Evolutionary conservation across 1,284 basidiomycete genomes (phyloP), one percentile per base, ranked within the genome.

Genomic region (Sphaerobolus stellatus): DNA sequence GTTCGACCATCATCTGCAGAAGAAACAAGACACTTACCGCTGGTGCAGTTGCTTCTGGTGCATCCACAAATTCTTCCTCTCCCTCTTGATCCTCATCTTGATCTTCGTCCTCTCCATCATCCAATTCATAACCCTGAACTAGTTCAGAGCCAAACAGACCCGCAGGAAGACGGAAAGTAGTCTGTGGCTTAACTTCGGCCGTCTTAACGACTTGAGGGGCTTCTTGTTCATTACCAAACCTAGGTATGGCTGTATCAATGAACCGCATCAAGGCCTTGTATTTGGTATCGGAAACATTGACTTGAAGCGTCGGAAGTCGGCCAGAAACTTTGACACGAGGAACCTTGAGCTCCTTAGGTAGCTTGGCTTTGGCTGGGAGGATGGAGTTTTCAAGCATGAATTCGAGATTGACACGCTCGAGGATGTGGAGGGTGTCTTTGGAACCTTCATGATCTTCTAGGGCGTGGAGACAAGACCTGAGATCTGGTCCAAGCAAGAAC

Each of bases 281-380:
- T 72, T 99, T 99, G 22, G 81, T 80, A 63, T 99, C 97, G 5
- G 97, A 99, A 59, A 99, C 81, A 71, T 99, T 99, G 68, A 98
- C 80, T 64, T 92, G 88, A 5, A 99, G 78, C 41, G 83, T 84
- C 1, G 97, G 96, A 53, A 99, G 74, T 58, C 89, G 90, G 9
- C 96, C 97, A 1, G 92, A 86, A 52, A 99, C 80, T 72, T 97
- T 99, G 81, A 98, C 90, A 41, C 90, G 83, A n/a, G 53, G 53
- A 31, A 54, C 40, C 30, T 43, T 48, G 5, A 54, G 28, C 29
- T 20, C 36, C 22, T 28, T 14, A 7, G 95, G 86, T 43, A 99
- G 79, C 60, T 84, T 95, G 34, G 90, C 81, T 5, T 88, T 92
- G 54, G 85, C 87, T 0, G 93, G 88, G 29, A 98, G 86, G 62